A percentile compares a stretch with the other conserved stretches of the same genome.
phyloP scores from a whole-genome alignment of 768 basidiomycete genomes.

The Pulveroboletus sp. region DNA sequence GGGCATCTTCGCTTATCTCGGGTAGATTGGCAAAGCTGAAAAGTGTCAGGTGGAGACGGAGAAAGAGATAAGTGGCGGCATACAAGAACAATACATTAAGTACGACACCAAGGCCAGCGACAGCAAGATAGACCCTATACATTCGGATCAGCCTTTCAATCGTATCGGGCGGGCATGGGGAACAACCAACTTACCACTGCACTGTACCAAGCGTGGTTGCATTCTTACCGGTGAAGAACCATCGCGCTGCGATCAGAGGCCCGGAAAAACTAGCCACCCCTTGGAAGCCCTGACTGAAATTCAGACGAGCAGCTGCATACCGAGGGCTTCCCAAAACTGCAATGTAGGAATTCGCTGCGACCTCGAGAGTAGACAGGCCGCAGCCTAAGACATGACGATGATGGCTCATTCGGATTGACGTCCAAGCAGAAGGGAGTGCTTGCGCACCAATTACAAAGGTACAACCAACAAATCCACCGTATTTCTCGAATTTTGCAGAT shows the following conservation, averaged over 20 bases:
- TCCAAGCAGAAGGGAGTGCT: not conserved
- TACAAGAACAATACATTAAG: constrained; percentile 65
- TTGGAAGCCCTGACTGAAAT: constrained; percentile 78
- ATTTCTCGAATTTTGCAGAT: constrained; percentile 60
- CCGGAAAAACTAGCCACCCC: constrained; percentile 71
- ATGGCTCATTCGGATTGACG: not conserved
- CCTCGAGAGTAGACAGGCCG: constrained; percentile 63
- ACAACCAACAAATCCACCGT: constrained; percentile 69
- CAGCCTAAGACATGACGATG: constrained; percentile 37
- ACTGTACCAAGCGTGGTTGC: constrained; percentile 58
- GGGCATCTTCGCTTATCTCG: constrained; percentile 67
- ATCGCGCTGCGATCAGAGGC: constrained; percentile 69
- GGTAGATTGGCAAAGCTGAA: constrained; percentile 63
- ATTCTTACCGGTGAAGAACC: constrained; percentile 68
- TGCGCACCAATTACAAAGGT: constrained; percentile 61
- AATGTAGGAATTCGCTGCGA: constrained; percentile 79
- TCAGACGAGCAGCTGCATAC: constrained; percentile 69
- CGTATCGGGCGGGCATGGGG: not conserved
- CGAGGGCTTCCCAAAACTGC: constrained; percentile 61
- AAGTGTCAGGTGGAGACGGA: not conserved
- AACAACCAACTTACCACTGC: constrained; percentile 55
- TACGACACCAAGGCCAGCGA: constrained; percentile 54
- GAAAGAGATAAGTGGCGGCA: constrained; percentile 17
- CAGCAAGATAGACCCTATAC: constrained; percentile 59
- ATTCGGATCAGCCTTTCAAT: not conserved